Evolutionary conservation across 768 basidiomycete genomes (phyloP), one percentile per base, ranked within the genome.

Genomic region (Russula emetica): DNA sequence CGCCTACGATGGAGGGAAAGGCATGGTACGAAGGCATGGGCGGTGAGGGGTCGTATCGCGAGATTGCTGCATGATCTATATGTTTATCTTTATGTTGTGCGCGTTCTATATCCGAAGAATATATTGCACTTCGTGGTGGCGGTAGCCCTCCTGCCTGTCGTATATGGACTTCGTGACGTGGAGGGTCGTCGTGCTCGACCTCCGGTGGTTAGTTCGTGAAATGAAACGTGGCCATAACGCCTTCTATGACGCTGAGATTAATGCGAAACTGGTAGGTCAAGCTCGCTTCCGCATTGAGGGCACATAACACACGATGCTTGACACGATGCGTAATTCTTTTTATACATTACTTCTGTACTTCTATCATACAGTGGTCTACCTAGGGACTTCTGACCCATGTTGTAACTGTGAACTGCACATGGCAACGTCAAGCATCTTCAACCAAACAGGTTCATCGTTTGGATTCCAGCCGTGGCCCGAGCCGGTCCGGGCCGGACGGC

Each of bases 11-110:
- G 1, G 83, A 86, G 42, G 95, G 95, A 20, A 90, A 82, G 70
- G 78, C 84, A 54, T 98, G 93, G 88, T 97, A 95, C 74, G 89
- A 92, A 52, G 77, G 82, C 20, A 83, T 87, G 78, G 92, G 92
- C 18, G 91, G 92, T 0, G 87, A 92, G 71, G 89, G 88, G 7
- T 75, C 80, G 64, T 75, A 86, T 55, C 70, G 75, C 28, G 80
- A 80, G 53, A 71, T 70, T 57, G 70, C 49, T 51, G 68, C 45
- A 51, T 66, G 55, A 59, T 55, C 16, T 40, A 36, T 59, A 22
- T n/a, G 22, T 18, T 32, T 45, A 28, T 22, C 7, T 28, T 63
- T 22, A 1, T 24, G 4, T 34, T 22, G 5, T 30, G 14, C 22
- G 22, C 10, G 24, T 22, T 59, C 16, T 26, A 40, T 20, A n/a